These are phyloP conservation scores for Copromyces sp. DNA, from an alignment of 495 filamentous ascomycete genomes.

Conservation along the genomic window DNA sequence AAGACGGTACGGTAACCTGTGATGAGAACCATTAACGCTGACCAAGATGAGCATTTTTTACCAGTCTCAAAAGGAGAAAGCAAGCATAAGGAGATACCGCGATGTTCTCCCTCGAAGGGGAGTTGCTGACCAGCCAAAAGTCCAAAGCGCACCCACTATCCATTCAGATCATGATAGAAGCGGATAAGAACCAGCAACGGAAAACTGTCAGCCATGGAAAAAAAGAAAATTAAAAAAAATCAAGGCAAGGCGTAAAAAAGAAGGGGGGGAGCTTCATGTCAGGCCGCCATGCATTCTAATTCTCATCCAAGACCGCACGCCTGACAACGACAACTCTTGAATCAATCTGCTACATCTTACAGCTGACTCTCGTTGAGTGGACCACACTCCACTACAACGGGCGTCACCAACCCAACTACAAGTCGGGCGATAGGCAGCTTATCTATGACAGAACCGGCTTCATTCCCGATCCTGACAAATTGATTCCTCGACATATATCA, in stretches of 20 bases:
- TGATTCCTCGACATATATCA: background rate
- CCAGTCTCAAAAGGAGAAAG: background rate
- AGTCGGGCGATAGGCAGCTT: background rate
- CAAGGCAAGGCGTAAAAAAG: background rate
- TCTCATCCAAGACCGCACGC: background rate
- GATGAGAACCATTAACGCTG: background rate
- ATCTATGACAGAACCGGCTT: background rate
- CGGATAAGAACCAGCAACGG: background rate
- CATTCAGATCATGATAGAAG: background rate
- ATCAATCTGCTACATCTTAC: background rate
- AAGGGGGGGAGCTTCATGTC: too few species aligned
- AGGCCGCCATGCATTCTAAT: background rate
- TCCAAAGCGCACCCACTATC: background rate
- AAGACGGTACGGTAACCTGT: background rate
- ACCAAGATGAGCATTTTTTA: background rate
- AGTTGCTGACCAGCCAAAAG: background rate
- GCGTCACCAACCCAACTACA: background rate
- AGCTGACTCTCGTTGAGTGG: background rate
- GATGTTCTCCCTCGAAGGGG: background rate
- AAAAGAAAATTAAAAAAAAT: background rate
- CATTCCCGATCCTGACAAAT: background rate
- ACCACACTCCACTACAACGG: background rate
- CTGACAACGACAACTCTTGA: background rate
- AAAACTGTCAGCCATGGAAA: background rate
- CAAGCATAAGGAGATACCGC: background rate